Conservation (phyloP, 2,329 filamentous ascomycete species). For the Cladosporium phlei region DNA sequence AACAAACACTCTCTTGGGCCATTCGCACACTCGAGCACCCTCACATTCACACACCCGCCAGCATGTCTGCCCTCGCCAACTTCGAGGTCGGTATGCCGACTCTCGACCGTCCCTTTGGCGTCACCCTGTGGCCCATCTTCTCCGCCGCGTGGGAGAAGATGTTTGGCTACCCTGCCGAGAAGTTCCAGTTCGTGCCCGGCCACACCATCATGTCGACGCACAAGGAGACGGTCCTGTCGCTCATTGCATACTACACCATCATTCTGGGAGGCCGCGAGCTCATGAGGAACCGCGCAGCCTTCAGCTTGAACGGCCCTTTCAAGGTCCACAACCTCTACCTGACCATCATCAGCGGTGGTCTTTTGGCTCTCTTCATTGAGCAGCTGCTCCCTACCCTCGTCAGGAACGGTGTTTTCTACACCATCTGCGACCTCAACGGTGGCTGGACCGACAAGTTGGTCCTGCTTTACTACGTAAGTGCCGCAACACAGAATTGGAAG, state of each 20-base stretch:
- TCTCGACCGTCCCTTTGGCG: slow-evolving; percentile 85
- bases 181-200: slow-evolving; percentile 79
- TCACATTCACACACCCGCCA: slow-evolving; percentile 18
- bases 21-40: neutral
- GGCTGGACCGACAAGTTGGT: slow-evolving; percentile 94
- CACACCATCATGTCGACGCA: slow-evolving; percentile 87
- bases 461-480: slow-evolving; percentile 89
- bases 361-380: slow-evolving; percentile 83
- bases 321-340: slow-evolving; percentile 96
- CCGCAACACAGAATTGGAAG: neutral
- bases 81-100: slow-evolving; percentile 60
- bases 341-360: slow-evolving; percentile 73
- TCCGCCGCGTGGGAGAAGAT: slow-evolving; percentile 74
- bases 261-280: slow-evolving; percentile 89
- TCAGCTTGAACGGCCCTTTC: slow-evolving; percentile 85
- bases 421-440: slow-evolving; percentile 75
- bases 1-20: neutral
- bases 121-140: slow-evolving; percentile 92
- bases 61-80: slow-evolving; percentile 52
- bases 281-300: slow-evolving; percentile 80
- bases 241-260: slow-evolving; percentile 84
- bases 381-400: slow-evolving; percentile 80
- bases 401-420: slow-evolving; percentile 77
- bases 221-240: slow-evolving; percentile 72
- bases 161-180: slow-evolving; percentile 74